phyloP scores from a whole-genome alignment of 495 filamentous ascomycete species.

The Oidiodendron maius region DNA sequence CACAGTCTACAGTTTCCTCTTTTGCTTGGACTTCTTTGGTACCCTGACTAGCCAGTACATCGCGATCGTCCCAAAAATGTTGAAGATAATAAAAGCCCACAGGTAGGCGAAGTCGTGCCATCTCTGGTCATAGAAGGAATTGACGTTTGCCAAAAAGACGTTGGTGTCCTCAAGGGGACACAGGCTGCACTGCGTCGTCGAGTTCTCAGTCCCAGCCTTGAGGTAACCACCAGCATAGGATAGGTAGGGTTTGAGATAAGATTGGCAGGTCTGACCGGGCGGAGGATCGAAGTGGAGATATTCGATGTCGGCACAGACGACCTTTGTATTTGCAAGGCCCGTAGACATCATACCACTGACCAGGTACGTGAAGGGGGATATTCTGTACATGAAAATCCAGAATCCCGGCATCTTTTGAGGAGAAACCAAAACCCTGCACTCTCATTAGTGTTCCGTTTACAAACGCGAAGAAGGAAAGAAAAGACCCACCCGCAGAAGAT shows the following conservation, averaged over 20 bases:
- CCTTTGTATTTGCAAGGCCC: conserved; percentile 48
- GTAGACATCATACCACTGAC: conserved; percentile 56
- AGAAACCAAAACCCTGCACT: too few relatives aligned
- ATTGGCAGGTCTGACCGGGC: conserved; percentile 42
- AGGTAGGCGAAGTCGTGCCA: conserved; percentile 50
- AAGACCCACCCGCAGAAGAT: background rate
- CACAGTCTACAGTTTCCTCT: too few relatives aligned
- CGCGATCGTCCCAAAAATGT: conserved; percentile 59
- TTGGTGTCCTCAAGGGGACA: conserved; percentile 57
- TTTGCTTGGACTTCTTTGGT: background rate
- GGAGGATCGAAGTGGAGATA: conserved; percentile 47
- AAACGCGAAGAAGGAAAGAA: too few relatives aligned
- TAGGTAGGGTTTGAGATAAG: conserved; percentile 51
- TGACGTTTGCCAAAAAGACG: conserved; percentile 53
- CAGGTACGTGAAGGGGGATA: conserved; percentile 65
- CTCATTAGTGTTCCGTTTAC: too few relatives aligned
- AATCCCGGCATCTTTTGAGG: conserved; percentile 56
- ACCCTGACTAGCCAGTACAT: conserved; percentile 51
- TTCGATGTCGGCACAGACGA: conserved; percentile 57
- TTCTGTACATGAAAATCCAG: conserved; percentile 81
- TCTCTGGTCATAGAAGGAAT: conserved; percentile 51
- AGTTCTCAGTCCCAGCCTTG: conserved; percentile 33
- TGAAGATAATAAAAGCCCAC: conserved; percentile 68
- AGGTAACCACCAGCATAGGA: conserved; percentile 42
- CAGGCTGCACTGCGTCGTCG: conserved; percentile 47